Conservation (phyloP, 768 basidiomycete genomes). For the Auriscalpium orientale region DNA sequence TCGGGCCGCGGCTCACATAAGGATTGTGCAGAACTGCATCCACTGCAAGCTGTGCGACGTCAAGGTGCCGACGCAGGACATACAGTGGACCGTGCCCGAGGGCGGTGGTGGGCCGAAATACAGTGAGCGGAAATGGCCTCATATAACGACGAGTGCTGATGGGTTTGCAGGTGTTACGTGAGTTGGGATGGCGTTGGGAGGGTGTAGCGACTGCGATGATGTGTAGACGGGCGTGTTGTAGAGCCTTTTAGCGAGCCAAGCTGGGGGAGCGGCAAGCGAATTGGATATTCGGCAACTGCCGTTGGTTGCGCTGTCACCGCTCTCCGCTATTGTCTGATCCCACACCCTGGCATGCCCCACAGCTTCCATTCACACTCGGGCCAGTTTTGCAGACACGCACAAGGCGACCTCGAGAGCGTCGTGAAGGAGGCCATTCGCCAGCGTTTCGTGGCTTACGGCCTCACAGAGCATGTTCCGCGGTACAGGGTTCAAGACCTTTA, state of each 20-base stretch:
- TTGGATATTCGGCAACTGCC: too few species aligned
- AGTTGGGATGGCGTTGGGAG: too few species aligned
- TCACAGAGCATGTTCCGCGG: slow-evolving; percentile 91
- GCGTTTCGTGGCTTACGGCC: slow-evolving; percentile 75
- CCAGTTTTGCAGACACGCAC: slow-evolving; percentile 88
- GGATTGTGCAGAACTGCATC: slow-evolving; percentile 64
- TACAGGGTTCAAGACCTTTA: slow-evolving; percentile 79
- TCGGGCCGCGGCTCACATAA: slow-evolving; percentile 13
- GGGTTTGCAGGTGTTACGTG: too few species aligned
- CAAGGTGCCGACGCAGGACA: slow-evolving; percentile 94
- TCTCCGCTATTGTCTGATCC: too few species aligned
- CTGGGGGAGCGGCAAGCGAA: too few species aligned
- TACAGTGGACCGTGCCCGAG: slow-evolving; percentile 95
- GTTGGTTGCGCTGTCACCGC: too few species aligned
- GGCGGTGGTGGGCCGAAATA: slow-evolving; percentile 97
- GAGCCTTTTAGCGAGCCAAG: too few species aligned
- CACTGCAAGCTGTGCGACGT: slow-evolving; percentile 96
- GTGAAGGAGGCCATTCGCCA: slow-evolving; percentile 72
- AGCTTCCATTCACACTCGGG: slow-evolving; percentile 92
- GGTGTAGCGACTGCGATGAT: too few species aligned
- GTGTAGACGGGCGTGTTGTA: too few species aligned
- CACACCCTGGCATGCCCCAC: slow-evolving; percentile 39
- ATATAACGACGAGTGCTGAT: too few species aligned
- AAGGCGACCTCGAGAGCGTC: slow-evolving; percentile 72
- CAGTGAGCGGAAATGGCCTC: slow-evolving; percentile 35